phyloP scores from a whole-genome alignment of 805 yeast species.

The Saccharomycopsis javanensis region DNA sequence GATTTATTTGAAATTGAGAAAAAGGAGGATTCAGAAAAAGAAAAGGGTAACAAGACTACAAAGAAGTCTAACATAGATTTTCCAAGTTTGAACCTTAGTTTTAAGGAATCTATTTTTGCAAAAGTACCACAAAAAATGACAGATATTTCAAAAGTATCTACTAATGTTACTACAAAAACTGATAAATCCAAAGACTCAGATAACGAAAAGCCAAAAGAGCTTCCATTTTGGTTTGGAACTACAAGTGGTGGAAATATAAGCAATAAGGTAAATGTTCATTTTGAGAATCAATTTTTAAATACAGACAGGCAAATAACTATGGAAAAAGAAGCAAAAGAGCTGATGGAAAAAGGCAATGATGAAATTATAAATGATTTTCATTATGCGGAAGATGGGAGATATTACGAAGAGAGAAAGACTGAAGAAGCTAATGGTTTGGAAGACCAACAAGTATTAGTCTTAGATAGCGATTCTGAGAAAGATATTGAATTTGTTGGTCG shows the following conservation, averaged over 20 bases:
- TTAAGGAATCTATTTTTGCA: conserved; percentile 18
- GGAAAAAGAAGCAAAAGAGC: neutral
- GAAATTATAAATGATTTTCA: conserved; percentile 10
- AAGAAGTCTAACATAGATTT: neutral
- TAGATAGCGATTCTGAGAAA: conserved; percentile 13
- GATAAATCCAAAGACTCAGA: conserved; percentile 4
- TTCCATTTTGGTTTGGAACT: conserved; percentile 27
- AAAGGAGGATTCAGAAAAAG: neutral
- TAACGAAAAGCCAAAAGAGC: conserved; percentile 15
- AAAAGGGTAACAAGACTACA: neutral
- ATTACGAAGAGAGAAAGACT: neutral
- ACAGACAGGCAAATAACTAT: neutral
- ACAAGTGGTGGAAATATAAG: neutral
- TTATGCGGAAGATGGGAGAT: conserved; percentile 3
- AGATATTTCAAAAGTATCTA: neutral
- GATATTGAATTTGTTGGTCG: conserved; percentile 3
- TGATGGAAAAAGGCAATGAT: neutral
- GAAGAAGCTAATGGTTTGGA: neutral
- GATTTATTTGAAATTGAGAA: conserved; percentile 11
- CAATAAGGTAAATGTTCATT: neutral
- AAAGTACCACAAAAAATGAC: neutral
- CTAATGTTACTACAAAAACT: neutral
- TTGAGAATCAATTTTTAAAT: neutral
- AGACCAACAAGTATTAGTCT: conserved; percentile 5
- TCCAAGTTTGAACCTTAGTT: neutral